Base-by-base conservation (phyloP, 495 filamentous ascomycete genomes). In the Cercophora samala region DNA sequence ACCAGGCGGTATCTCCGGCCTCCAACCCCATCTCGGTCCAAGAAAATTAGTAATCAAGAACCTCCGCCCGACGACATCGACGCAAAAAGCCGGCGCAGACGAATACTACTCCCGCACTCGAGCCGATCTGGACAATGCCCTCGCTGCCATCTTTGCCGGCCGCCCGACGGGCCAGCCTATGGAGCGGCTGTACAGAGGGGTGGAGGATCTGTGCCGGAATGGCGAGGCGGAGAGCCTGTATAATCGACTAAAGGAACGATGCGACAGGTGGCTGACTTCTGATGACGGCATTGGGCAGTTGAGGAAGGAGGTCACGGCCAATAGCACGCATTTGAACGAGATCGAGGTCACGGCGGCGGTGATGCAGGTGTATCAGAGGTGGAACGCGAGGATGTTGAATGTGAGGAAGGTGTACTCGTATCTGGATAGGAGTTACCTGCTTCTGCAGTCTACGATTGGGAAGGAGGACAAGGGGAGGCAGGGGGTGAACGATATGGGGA, bases 11-110 rank as follows among this genome's bases (percentile, higher is more conserved):
- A 61, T 60, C 3, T 66, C 76, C 18, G 76, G 75, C 66, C 81
- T 88, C 66, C 82, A 86, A 69, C 81, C 86, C 9, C 82, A 86
- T 66, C 76, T 75, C 4, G 90, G 90, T 22, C 83, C 91, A n/a
- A 92, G 90, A 79, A 93, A 88, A 77, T 84, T 99, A 13, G 84
- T 90, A 1, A 88, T 98, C 63, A 96, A 95, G 84, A 97, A 97
- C 72, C 83, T 97, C 67, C 86, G 89, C 32, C 83, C 82, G 4
- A 77, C 84, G 1, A 85, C 88, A 68, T 46, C 37, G 15, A 46
- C 37, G 37, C 37, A 46, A 46, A 46, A 13, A 13, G 23, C 66
- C 2, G 70, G 63, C 51, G 70, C 79, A 21, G 76, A 79, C 9
- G 82, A 85, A 62, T 97, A 96, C 74, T 91, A 94, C 68, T 81